Base-by-base conservation (phyloP, 2,329 filamentous ascomycete species). In the Calonectria naviculata region DNA sequence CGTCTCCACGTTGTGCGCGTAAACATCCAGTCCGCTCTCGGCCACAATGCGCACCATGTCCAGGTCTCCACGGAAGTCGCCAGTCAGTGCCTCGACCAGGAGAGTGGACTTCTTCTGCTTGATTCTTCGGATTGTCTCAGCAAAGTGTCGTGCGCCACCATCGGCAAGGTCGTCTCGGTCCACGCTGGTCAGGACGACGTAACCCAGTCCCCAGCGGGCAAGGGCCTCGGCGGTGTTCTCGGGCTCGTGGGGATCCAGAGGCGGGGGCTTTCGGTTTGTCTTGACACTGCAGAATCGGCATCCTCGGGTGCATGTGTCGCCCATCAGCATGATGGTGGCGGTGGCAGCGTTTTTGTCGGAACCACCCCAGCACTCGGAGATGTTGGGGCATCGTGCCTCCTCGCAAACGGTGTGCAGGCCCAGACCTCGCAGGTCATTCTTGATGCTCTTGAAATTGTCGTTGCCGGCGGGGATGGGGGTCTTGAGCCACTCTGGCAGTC, bases 311-410 rank as follows among this genome's bases (percentile, higher is more conserved):
- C 97, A 99, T 10, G 96, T 98, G 83, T 99, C 97, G 74, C 97
- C 97, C 95, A 98, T 98, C 58, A 99, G 87, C 97, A 99, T 99
- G 84, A 99, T 98, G 13, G 97, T 99, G 3, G 97, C 97, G 36
- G 97, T 99, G 5, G 97, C 97, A 29, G 95, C 93, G 75, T 91
- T 93, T 86, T 98, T 98, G 82, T 93, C 91, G 80, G 89, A 91
- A 38, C 97, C 97, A 72, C 97, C 97, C 97, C 97, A 99, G 87
- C 97, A 99, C 82, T 98, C 96, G 74, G 93, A 95, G 72, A 99
- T 98, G 84, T 99, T 99, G 72, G 97, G 97, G 84, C 97, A 99
- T 75, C 95, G 91, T 1, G 97, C 97, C 86, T 99, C 97, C 85
- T 99, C 97, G 84, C 97, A 99, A 19, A 99, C 97, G 5, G 97